Evolutionary conservation across 2,329 filamentous ascomycete genomes (phyloP).

Genomic region (Trichophyton verrucosum): DNA sequence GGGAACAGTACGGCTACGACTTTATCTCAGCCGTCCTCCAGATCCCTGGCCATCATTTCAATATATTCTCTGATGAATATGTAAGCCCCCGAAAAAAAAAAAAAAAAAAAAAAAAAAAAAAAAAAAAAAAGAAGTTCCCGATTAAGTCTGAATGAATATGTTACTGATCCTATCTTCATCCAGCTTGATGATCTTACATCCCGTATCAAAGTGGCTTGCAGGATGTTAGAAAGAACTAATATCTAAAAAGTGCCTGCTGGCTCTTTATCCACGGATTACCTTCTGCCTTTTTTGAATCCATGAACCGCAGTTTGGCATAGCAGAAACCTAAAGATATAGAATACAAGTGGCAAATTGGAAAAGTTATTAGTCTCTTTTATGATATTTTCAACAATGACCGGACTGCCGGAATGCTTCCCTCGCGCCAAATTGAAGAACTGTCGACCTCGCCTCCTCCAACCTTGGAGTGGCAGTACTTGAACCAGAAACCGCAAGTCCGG

Average conservation of each 20-base stretch:
- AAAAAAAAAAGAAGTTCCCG: neutral
- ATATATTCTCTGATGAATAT: slow-evolving; percentile 13
- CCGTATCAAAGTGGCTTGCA: slow-evolving; percentile 13
- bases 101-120: neutral
- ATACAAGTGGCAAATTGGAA: neutral
- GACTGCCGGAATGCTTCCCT: neutral
- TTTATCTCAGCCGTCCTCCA: slow-evolving; percentile 12
- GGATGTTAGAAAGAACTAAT: slow-evolving; percentile 12
- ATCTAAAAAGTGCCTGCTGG: neutral
- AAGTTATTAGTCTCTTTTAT: neutral
- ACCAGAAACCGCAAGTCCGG: neutral
- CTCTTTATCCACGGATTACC: neutral
- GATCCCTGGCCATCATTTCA: slow-evolving; percentile 16
- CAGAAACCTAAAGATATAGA: neutral
- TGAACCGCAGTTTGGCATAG: neutral
- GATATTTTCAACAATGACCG: neutral
- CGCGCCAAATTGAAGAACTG: neutral
- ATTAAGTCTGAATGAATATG: neutral
- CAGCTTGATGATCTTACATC: slow-evolving; percentile 13
- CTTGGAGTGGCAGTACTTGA: neutral
- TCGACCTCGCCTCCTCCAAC: neutral
- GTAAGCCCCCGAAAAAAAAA: slow-evolving; percentile 7
- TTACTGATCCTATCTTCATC: neutral
- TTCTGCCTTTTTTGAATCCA: neutral
- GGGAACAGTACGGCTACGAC: slow-evolving; percentile 14